Conservation (phyloP, 441 rosid species). For the Aleurites moluccanus region DNA sequence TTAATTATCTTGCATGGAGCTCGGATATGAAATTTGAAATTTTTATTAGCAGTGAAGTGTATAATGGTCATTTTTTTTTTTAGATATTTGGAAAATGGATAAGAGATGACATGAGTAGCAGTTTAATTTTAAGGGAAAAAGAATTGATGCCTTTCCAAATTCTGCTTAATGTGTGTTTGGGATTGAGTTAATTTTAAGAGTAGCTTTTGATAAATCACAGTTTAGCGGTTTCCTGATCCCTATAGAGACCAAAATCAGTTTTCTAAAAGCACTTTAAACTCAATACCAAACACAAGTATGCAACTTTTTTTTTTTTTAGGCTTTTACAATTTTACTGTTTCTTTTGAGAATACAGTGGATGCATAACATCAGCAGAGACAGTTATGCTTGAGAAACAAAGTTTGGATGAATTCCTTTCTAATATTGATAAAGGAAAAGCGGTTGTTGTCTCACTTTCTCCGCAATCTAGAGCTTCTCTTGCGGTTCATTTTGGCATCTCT, state of each 20-base stretch:
- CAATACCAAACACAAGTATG: too few relatives aligned
- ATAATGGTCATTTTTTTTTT: not conserved
- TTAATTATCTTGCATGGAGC: too few relatives aligned
- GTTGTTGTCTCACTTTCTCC: constrained; percentile 77
- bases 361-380: constrained; percentile 96
- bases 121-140: too few relatives aligned
- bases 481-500: constrained; percentile 66
- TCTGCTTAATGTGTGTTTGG: too few relatives aligned
- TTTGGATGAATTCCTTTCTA: constrained; percentile 78
- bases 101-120: too few relatives aligned
- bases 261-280: too few relatives aligned
- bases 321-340: not conserved
- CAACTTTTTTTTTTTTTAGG: not conserved
- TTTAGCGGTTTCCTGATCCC: too few relatives aligned
- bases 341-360: constrained; percentile 56
- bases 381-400: constrained; percentile 99
- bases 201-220: not conserved
- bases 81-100: not conserved
- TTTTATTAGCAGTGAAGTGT: not conserved
- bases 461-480: constrained; percentile 94
- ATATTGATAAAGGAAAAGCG: constrained; percentile 56
- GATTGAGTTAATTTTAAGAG: too few relatives aligned
- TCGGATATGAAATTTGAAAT: too few relatives aligned
- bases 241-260: too few relatives aligned
- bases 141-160: too few relatives aligned